A percentile compares a stretch with the other conserved stretches of the same genome.
Conservation (phyloP, 148 eudicot species). For the Pouteria glomerata region DNA sequence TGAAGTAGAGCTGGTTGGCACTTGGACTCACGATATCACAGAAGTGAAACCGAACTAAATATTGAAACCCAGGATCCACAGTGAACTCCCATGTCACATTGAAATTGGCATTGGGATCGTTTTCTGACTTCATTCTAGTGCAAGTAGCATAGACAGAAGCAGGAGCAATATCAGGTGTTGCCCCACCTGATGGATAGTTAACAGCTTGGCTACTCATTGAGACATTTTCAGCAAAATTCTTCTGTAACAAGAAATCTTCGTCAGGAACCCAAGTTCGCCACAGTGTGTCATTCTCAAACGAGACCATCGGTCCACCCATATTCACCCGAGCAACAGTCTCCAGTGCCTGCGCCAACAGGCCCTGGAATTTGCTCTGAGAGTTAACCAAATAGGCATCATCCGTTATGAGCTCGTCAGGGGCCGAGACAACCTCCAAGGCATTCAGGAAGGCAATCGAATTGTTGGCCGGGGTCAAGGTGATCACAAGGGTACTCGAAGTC, state of each 20-base stretch:
- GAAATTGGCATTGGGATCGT: constrained; percentile 51
- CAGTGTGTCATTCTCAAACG: constrained; percentile 54
- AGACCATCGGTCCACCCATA: constrained; percentile 73
- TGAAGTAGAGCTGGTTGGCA: constrained; percentile 48
- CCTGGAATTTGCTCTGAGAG: constrained; percentile 30
- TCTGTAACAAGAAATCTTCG: constrained; percentile 31
- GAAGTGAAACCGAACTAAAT: constrained; percentile 77
- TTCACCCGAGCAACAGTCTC: constrained; percentile 77
- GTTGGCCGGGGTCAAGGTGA: constrained; percentile 49
- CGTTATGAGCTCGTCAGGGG: constrained; percentile 58
- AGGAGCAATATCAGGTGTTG: constrained; percentile 63
- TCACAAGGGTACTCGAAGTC: constrained; percentile 42
- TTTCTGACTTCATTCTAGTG: constrained; percentile 50
- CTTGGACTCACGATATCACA: constrained; percentile 72
- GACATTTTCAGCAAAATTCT: constrained; percentile 25
- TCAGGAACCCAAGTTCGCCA: constrained; percentile 81
- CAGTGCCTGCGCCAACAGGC: constrained; percentile 49
- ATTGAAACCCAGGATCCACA: constrained; percentile 69
- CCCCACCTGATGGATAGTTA: constrained; percentile 45
- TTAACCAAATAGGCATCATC: constrained; percentile 44
- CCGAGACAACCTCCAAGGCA: constrained; percentile 79
- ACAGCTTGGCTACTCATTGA: constrained; percentile 41
- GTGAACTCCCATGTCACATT: constrained; percentile 78
- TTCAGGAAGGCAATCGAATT: constrained; percentile 70
- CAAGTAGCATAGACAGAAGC: constrained; percentile 74